Evolutionary conservation across 495 filamentous ascomycete species (phyloP).

Genomic region (Haplographium delicatum): DNA sequence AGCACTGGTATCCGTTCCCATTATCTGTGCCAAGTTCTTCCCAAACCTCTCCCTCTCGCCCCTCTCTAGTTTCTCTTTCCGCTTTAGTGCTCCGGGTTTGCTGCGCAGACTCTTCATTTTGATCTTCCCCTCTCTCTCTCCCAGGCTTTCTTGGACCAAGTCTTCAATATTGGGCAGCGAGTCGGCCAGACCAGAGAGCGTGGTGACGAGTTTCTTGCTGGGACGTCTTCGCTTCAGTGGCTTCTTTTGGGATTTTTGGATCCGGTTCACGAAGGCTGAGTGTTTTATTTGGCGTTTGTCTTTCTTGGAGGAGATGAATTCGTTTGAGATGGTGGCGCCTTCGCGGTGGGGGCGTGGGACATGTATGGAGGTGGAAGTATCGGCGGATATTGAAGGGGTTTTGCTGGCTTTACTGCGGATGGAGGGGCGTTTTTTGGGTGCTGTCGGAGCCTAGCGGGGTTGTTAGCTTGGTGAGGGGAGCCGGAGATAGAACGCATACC

Average conservation of each 20-base stretch:
- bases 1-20: neutral
- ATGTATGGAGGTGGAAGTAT: neutral
- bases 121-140: slow-evolving; percentile 34
- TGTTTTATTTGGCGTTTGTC: slow-evolving; percentile 76
- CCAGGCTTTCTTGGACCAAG: slow-evolving; percentile 24
- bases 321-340: slow-evolving; percentile 34
- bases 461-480: slow-evolving; percentile 5
- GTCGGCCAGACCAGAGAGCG: slow-evolving; percentile 68
- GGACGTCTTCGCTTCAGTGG: slow-evolving; percentile 58
- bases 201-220: slow-evolving; percentile 70
- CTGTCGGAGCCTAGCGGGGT: slow-evolving; percentile 34
- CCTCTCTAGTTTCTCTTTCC: slow-evolving; percentile 70
- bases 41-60: slow-evolving; percentile 78
- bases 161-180: slow-evolving; percentile 57
- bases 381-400: too few relatives aligned
- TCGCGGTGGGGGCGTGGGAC: slow-evolving; percentile 34
- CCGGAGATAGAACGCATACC: neutral
- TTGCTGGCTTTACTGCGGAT: slow-evolving; percentile 37
- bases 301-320: slow-evolving; percentile 62
- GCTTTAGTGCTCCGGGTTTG: slow-evolving; percentile 74
- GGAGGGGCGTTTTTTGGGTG: slow-evolving; percentile 40
- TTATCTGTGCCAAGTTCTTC: slow-evolving; percentile 59
- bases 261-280: slow-evolving; percentile 65
- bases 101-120: slow-evolving; percentile 65
- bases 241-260: slow-evolving; percentile 53